Evolutionary conservation across 768 basidiomycete species (phyloP), one percentile per base, ranked within the genome.

Genomic region (Trametes cinnabarina): DNA sequence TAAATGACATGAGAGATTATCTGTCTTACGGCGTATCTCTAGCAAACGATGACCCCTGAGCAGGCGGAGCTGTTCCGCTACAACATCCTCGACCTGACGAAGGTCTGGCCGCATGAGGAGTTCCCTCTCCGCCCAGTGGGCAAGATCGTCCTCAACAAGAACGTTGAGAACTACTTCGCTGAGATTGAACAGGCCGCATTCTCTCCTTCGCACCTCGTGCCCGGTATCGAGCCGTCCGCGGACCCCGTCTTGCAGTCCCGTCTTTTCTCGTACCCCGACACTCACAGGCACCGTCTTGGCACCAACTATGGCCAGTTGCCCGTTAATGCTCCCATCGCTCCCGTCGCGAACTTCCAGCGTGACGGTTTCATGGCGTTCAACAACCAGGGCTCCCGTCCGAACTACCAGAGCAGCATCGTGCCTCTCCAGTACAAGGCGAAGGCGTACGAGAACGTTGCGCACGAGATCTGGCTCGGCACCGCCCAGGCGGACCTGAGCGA

Each of bases 161-260:
- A 90, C 68, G 77, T 81, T 19, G 77, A 87, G 69, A 92, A 93
- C 77, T 97, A 93, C 82, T 97, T 97, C 58, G 87, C 93, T 49
- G 95, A 98, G 76, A 87, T 94, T 44, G 95, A 98, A 73, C 94
- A 98, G 77, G 78, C 75, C 58, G 94, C 94, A 2, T 95, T 92
- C 80, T 83, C 92, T 19, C 95, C 95, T 0, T 89, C 92, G 0
- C 95, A 98, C 73, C 75, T 85, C 47, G 72, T 96, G 10, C 92
- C 90, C 1, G 95, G 94, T 73, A 83, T 94, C 63, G 95, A 97
- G 77, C 82, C 93, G 39, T 88, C 90, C 4, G 83, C 87, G 20
- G 95, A 98, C 74, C 95, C 95, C 22, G 91, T 98, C 65, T 81
- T 98, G 63, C 94, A 98, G 71, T 89, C 90, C 20, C 91, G 95